Percentiles rank a stretch among this genome's conserved stretches.
These are phyloP conservation scores for Biscutella laevigata DNA, from an alignment of 441 rosid species.

Conservation along the genomic window DNA sequence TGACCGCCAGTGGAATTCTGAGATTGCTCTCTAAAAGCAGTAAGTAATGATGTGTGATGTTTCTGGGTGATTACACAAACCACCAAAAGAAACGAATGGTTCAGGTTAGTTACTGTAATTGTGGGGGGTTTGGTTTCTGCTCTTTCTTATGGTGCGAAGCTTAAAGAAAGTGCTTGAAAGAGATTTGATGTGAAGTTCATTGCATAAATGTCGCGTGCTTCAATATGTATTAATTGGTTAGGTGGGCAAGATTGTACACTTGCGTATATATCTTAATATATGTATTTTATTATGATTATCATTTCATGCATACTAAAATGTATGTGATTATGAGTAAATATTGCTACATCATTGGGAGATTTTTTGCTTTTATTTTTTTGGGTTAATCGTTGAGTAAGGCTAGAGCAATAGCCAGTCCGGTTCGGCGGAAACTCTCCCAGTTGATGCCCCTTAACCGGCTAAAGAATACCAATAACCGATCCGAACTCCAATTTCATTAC, in stretches of 20 bases:
- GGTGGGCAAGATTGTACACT: constrained; percentile 1
- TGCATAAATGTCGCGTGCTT: not conserved
- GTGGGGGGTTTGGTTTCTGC: constrained; percentile 13
- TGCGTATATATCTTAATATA: not conserved
- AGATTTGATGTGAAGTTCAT: constrained; percentile 9
- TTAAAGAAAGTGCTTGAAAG: not conserved
- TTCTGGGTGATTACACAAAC: constrained; percentile 12
- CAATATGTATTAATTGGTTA: constrained; percentile 1
- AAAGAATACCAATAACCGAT: not conserved
- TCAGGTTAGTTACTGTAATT: constrained; percentile 8
- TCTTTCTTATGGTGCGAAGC: not conserved
- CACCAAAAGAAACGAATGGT: constrained; percentile 6
- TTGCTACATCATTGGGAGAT: not conserved
- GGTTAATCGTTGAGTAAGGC: too few relatives aligned
- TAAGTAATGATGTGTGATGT: not conserved
- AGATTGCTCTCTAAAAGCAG: constrained; percentile 4
- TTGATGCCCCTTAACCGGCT: not conserved
- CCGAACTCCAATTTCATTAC: not conserved
- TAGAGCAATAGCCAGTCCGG: too few relatives aligned
- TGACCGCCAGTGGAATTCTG: not conserved
- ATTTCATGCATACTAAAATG: not conserved
- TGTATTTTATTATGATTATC: too few relatives aligned
- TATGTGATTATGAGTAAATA: not conserved
- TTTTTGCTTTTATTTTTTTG: too few relatives aligned
- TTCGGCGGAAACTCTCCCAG: not conserved